Evolutionary conservation across 345 rosid genomes (phyloP).

Genomic region (Angophora floribunda): DNA sequence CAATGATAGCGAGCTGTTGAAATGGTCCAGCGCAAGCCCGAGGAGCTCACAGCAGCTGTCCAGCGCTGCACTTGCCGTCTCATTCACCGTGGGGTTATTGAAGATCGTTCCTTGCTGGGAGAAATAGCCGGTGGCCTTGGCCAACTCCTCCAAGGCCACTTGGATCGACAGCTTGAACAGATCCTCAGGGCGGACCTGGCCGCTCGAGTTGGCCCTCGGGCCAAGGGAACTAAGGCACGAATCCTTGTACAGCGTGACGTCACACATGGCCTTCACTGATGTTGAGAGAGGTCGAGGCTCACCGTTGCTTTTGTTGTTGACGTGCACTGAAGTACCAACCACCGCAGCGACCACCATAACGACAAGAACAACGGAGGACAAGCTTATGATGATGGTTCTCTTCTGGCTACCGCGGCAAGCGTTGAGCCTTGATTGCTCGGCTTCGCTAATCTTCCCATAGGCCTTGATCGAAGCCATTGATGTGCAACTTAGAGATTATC

Average conservation of each 20-base stretch:
- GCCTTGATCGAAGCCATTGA: slow-evolving; percentile 15
- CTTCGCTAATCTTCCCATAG: slow-evolving; percentile 56
- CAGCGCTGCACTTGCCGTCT: slow-evolving; percentile 15
- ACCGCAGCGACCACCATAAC: slow-evolving; percentile 43
- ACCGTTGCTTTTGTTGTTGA: slow-evolving; percentile 2
- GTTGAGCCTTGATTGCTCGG: slow-evolving; percentile 36
- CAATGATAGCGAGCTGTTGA: slow-evolving; percentile 26
- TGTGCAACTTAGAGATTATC: not conserved
- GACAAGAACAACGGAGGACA: slow-evolving; percentile 38
- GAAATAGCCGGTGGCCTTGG: slow-evolving; percentile 22
- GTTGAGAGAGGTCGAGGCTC: slow-evolving; percentile 10
- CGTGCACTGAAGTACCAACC: slow-evolving; percentile 28
- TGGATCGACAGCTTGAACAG: slow-evolving; percentile 42
- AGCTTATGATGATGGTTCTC: slow-evolving; percentile 25
- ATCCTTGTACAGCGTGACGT: slow-evolving; percentile 57
- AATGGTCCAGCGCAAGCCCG: slow-evolving; percentile 46
- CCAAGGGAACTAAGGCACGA: slow-evolving; percentile 37
- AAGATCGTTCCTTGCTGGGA: not conserved
- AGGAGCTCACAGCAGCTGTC: slow-evolving; percentile 44
- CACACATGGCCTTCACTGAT: slow-evolving; percentile 68
- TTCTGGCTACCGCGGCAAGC: slow-evolving; percentile 36
- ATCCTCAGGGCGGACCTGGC: slow-evolving; percentile 37
- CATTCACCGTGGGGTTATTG: not conserved
- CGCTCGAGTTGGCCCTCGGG: slow-evolving; percentile 13
- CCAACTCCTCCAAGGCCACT: slow-evolving; percentile 35